Base-by-base conservation (phyloP, 2,329 filamentous ascomycete genomes). In the Colletotrichum zoysiae region DNA sequence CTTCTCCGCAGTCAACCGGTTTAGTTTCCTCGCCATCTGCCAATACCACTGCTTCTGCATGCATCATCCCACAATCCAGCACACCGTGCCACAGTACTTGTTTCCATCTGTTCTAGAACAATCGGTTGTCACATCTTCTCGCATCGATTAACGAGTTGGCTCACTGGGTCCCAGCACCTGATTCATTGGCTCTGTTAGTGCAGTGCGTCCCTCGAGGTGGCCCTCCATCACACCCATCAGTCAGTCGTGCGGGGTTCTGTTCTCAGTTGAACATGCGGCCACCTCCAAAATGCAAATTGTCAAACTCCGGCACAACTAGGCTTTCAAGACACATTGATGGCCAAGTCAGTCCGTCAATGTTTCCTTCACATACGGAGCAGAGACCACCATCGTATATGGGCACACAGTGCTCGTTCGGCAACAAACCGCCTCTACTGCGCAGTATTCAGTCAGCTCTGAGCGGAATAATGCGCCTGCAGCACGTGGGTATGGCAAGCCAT, bases 31-130 rank as follows among this genome's bases (percentile, higher is more conserved):
- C 11, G 14, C 33, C n/a, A 51, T 50, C 30, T 51, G n/a, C 14
- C 9, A 16, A 44, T 38, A 8, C 26, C 30, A 23, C 38, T 11
- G 26, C 51, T 46, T 46, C 51, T 56, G 62, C 14, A 35, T 48
- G 51, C 51, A 57, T 65, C 63, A 40, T 50, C 51, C 53, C 63
- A 58, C 58, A 8, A 33, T 30, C 5, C 12, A 42, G 56, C 40
- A 65, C n/a, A 46, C 40, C 51, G 20, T 26, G 2, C 12, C 44
- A 23, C 44, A 38, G 35, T 38, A 35, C 38, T 16, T n/a, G 56
- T 26, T 16, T 46, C 38, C 30, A 8, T 18, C 38, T 60, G 35
- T 42, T 64, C 61, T 64, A 55, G 48, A 55, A 64, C 35, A 6
- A 7, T 33, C 18, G 5, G 23, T 44, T 33, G 18, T 46, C 9